phyloP scores from a whole-genome alignment of 2,329 filamentous ascomycete species.

The Sclerotinia subarctica region DNA sequence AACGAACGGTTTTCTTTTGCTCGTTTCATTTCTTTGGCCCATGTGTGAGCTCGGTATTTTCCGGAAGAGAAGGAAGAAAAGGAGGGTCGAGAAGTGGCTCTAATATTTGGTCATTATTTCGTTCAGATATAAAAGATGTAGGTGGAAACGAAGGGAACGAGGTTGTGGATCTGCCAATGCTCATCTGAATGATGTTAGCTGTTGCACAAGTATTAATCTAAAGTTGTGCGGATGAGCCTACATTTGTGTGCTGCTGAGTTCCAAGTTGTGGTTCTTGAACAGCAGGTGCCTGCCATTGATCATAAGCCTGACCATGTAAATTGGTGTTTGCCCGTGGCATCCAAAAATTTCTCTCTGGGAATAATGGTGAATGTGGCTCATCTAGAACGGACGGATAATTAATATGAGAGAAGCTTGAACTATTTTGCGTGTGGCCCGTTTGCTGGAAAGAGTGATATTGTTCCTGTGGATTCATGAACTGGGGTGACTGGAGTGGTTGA shows the following conservation, averaged over 20 bases:
- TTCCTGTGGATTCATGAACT: no score
- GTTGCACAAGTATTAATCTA: background rate
- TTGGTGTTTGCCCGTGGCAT: background rate
- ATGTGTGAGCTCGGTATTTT: background rate
- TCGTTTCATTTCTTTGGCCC: background rate
- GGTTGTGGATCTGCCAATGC: background rate
- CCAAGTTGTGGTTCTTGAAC: background rate
- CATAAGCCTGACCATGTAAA: background rate
- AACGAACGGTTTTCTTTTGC: background rate
- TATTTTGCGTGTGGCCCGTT: background rate
- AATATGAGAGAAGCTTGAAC: background rate
- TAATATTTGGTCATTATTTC: background rate
- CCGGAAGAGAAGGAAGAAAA: background rate
- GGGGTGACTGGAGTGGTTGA: background rate
- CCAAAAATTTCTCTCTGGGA: slow-evolving; percentile 6
- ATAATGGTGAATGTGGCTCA: background rate
- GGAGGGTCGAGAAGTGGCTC: background rate
- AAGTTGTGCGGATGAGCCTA: background rate
- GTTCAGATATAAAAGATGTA: background rate
- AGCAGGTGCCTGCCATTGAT: no score
- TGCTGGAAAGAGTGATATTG: background rate
- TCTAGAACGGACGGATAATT: background rate
- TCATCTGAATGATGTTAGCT: background rate
- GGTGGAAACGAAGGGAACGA: no score
- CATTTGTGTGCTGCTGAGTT: background rate